Base-by-base conservation (phyloP, 1,284 basidiomycete species). In the Ceratorhiza oryzae-sativae region DNA sequence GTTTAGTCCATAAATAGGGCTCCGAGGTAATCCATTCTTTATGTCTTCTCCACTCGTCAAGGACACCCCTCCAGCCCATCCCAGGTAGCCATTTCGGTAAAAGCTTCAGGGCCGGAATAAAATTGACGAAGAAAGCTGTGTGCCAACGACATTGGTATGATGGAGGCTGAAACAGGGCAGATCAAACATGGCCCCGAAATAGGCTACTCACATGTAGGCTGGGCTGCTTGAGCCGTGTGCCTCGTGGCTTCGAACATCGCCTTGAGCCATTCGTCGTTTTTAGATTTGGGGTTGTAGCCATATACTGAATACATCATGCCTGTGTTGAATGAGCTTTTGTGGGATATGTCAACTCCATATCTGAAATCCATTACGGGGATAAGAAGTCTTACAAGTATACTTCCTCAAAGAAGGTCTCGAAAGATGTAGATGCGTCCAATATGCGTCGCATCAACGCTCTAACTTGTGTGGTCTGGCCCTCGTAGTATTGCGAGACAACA, bases 1-100 rank as follows among this genome's bases (percentile, higher is more conserved):
- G 32, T 23, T 67, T 67, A 15, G 62, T 53, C 62, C 62, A 67
- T 3, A 13, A n/a, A 41, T 53, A 67, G 8, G 62, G 62, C 10
- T 30, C 62, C 20, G 30, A 2, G 8, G 48, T 53, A 8, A 53
- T 67, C 3, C 34, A 36, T 25, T 67, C 62, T n/a, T 53, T 67
- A 8, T 67, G 48, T 23, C 39, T 34, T n/a, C 62, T 12, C 62
- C 62, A 67, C 41, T 53, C 48, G 6, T 41, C 41, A 4, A 67
- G 25, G 12, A 20, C 27, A 23, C 25, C 15, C 39, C 42, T 67
- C 63, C 63, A 67, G 5, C 49, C 46, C 15, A 18, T 55, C 1
- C 63, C 63, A 3, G 63, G 63, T 5, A 67, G 5, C 63, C 63
- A 67, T 5, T 25, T 15, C 6, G 63, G 63, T 42, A 67, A 6